Evolutionary conservation across 2,329 filamentous ascomycete genomes (phyloP), one percentile per base, ranked within the genome.

Genomic region (Colletotrichum lupini): DNA sequence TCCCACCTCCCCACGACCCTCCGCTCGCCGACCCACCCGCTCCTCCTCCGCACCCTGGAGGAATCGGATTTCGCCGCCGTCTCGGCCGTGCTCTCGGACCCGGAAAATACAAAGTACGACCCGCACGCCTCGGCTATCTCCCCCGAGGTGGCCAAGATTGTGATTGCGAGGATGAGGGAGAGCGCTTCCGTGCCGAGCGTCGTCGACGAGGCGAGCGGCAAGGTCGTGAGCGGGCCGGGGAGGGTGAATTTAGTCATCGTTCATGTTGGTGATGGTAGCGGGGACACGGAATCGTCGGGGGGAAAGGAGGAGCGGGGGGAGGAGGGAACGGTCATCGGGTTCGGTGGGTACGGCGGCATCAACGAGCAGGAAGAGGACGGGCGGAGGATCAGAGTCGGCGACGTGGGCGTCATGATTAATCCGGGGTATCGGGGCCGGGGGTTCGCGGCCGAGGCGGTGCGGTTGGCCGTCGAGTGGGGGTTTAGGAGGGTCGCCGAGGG

Each of bases 291-390:
- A 26, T 30, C 28, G 28, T 30, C 28, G 0, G 28, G 28, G 28
- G 28, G 8, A 6, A 30, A 4, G 26, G 26, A 1, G 28, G 32
- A 24, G 11, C n/a, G 9, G 6, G 28, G 28, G 6, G 22, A 56
- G 28, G 74, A 68, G 5, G 73, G 72, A 7, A 46, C 56, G 12
- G 68, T 78, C 7, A 75, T 80, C 61, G 79, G 79, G 2, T 72
- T 81, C n/a, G 78, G 77, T 19, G 79, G 79, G 26, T 81, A 76
- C 60, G 79, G 79, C 14, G 75, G 75, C 26, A 80, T 81, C 69
- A 76, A 81, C 60, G 74, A 76, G 61, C 73, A 62, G 67, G 68
- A 75, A 46, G 73, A 75, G 22, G 74, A 68, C 8, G 77, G 74
- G 8, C 22, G 9, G 4, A 62, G 66, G 49, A 19, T 78, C 19